phyloP scores from a whole-genome alignment of 192 early-diverging fungal species.

The Chytriomyces sp. region DNA sequence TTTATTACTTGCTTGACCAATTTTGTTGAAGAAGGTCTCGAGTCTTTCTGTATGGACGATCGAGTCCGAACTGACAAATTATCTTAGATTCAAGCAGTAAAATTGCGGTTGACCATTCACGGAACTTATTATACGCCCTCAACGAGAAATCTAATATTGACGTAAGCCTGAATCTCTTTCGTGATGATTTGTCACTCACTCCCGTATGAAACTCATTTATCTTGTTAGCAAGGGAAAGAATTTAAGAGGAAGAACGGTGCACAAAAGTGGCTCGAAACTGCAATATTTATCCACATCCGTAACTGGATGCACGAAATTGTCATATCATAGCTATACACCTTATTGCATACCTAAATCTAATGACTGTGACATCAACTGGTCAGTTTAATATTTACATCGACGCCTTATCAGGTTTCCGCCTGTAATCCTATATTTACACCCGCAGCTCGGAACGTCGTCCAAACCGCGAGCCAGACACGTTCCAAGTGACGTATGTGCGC shows the following conservation, averaged over 20 bases:
- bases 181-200: neutral
- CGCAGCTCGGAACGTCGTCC: neutral
- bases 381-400: too few species aligned
- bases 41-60: neutral
- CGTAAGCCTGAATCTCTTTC: slow-evolving; percentile 37
- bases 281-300: slow-evolving; percentile 47
- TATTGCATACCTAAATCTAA: slow-evolving; percentile 64
- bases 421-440: slow-evolving; percentile 60
- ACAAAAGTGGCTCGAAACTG: slow-evolving; percentile 26
- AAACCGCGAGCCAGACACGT: slow-evolving; percentile 46
- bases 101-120: slow-evolving; percentile 68
- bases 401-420: slow-evolving; percentile 56
- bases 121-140: slow-evolving; percentile 74
- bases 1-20: slow-evolving; percentile 66
- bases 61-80: neutral
- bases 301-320: slow-evolving; percentile 53
- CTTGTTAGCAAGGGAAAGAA: slow-evolving; percentile 55
- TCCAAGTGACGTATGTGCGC: slow-evolving; percentile 72
- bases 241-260: slow-evolving; percentile 44
- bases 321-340: slow-evolving; percentile 75
- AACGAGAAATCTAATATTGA: slow-evolving; percentile 68
- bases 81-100: slow-evolving; percentile 57
- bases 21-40: slow-evolving; percentile 1
- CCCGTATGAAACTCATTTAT: slow-evolving; percentile 46
- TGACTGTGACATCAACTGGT: slow-evolving; percentile 77